These are phyloP conservation scores for Rhizophagus clarus DNA, from an alignment of 192 early-diverging fungal genomes.

Conservation along the genomic window DNA sequence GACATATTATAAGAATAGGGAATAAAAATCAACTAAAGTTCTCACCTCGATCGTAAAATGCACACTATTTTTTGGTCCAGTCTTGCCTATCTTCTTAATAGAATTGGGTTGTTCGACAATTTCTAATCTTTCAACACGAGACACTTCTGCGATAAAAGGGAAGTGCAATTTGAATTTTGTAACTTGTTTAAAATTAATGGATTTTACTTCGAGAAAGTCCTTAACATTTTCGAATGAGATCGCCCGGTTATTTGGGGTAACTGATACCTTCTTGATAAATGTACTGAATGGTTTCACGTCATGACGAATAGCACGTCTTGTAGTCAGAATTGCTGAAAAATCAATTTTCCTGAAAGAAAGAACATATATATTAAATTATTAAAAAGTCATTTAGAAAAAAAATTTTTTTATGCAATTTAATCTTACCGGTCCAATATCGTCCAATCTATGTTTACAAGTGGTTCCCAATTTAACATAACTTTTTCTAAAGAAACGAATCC, in stretches of 20 bases:
- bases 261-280: constrained; percentile 46
- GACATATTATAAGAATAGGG: too few relatives aligned
- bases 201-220: constrained; percentile 39
- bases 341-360: constrained; percentile 39
- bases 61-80: constrained; percentile 29
- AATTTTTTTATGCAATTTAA: background rate
- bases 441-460: constrained; percentile 42
- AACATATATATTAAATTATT: background rate
- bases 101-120: constrained; percentile 31
- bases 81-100: constrained; percentile 34
- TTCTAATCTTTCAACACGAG: constrained; percentile 37
- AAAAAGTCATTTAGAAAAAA: background rate
- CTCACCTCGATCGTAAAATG: constrained; percentile 46
- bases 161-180: constrained; percentile 41
- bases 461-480: constrained; percentile 30
- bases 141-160: constrained; percentile 47
- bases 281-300: constrained; percentile 48
- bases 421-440: constrained; percentile 19
- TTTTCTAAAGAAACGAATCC: constrained; percentile 42
- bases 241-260: constrained; percentile 21
- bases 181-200: constrained; percentile 36
- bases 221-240: constrained; percentile 45
- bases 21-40: background rate
- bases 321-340: constrained; percentile 36
- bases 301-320: constrained; percentile 30